Evolutionary conservation across 805 yeast species (phyloP).

Genomic region (Brettanomyces naardenensis): DNA sequence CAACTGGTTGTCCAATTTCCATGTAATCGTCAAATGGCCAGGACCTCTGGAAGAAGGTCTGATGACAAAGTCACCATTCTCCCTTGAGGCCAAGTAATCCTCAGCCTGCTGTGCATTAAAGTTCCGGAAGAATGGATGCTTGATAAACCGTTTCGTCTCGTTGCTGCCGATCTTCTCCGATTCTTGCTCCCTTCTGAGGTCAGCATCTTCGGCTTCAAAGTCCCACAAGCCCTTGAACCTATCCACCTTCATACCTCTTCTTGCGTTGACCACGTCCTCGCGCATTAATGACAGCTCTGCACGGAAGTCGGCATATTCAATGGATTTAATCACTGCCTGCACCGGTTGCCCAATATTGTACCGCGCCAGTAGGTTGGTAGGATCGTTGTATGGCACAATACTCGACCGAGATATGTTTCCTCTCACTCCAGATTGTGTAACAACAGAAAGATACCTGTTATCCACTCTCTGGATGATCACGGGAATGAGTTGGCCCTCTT

Average conservation of each 20-base stretch:
- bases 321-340: slow-evolving; percentile 66
- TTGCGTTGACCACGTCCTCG: slow-evolving; percentile 52
- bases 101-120: slow-evolving; percentile 87
- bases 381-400: slow-evolving; percentile 39
- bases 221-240: slow-evolving; percentile 75
- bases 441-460: slow-evolving; percentile 28
- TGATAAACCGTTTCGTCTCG: slow-evolving; percentile 61
- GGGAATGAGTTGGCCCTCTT: slow-evolving; percentile 65
- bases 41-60: slow-evolving; percentile 91
- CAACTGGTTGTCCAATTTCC: slow-evolving; percentile 89
- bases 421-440: slow-evolving; percentile 49
- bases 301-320: slow-evolving; percentile 66
- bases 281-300: slow-evolving; percentile 69
- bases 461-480: slow-evolving; percentile 64
- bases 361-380: slow-evolving; percentile 30
- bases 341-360: slow-evolving; percentile 71
- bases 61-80: slow-evolving; percentile 87
- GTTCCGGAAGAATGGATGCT: slow-evolving; percentile 85
- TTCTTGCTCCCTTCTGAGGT: slow-evolving; percentile 47
- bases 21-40: slow-evolving; percentile 84
- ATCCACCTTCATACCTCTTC: slow-evolving; percentile 30
- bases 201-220: slow-evolving; percentile 61
- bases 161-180: slow-evolving; percentile 61
- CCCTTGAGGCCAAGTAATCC: slow-evolving; percentile 79
- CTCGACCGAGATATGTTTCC: slow-evolving; percentile 26